These are phyloP conservation scores for Candida railenensis DNA, from an alignment of 805 yeast genomes.

Conservation along the genomic window DNA sequence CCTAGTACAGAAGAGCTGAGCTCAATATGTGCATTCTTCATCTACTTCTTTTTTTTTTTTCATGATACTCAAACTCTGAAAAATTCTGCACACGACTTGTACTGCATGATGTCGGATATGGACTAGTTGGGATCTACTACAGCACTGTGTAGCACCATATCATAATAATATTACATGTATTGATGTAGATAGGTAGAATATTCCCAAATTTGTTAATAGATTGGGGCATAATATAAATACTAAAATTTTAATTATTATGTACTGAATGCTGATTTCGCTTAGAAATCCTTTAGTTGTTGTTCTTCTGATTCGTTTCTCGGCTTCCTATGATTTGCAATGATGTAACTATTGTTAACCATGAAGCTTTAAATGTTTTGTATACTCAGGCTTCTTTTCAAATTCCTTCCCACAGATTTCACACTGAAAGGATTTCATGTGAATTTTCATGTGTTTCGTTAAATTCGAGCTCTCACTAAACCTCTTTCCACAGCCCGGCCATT, in stretches of 20 bases:
- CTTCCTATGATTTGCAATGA: neutral
- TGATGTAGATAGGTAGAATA: too few species aligned
- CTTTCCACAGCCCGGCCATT: conserved; percentile 77
- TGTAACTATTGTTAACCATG: neutral
- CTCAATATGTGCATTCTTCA: neutral
- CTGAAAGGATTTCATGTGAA: conserved; percentile 56
- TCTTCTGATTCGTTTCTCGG: too few species aligned
- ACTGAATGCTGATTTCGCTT: too few species aligned
- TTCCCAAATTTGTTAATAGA: too few species aligned
- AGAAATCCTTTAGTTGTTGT: too few species aligned
- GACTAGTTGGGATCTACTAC: too few species aligned
- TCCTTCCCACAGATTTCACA: conserved; percentile 54
- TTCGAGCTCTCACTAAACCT: conserved; percentile 88
- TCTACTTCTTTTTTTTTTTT: neutral
- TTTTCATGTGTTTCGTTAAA: conserved; percentile 81
- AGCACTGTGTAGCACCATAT: neutral
- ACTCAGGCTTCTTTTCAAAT: conserved; percentile 46
- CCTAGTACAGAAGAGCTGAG: neutral
- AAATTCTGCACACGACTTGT: neutral
- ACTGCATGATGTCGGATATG: neutral
- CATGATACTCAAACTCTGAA: too few species aligned
- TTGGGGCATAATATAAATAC: too few species aligned
- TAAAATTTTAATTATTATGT: too few species aligned
- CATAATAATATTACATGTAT: neutral
- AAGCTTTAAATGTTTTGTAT: conserved; percentile 35